Base-by-base conservation (phyloP, 2,329 filamentous ascomycete species). In the Aspergillus sp. region DNA sequence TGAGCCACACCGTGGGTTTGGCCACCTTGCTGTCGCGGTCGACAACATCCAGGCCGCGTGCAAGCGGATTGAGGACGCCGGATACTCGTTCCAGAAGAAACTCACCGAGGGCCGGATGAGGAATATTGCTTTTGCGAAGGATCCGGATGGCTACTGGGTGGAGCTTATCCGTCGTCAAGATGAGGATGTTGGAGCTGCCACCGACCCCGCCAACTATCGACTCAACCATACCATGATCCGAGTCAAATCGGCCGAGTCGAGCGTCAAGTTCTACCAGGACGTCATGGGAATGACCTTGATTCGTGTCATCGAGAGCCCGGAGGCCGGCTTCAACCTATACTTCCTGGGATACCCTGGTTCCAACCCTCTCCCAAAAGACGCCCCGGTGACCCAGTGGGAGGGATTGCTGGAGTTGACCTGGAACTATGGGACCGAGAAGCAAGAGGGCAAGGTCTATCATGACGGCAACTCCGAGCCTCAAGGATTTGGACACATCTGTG, bases 81-180 rank as follows among this genome's bases (percentile, higher is more conserved):
- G 88, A 0, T 94, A 94, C 65, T 74, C 74, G 42, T 98, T 96
- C 64, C 86, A 96, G 71, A 96, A 96, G 76, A 93, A 85, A 64
- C 68, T 96, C 36, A 77, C 77, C 0, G 89, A 96, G 45, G 91
- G 91, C 2, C 74, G 80, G 36, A 93, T 93, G 84, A 74, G 72
- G 51, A 64, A 83, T 52, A 93, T 96, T 51, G 91, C 89, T 1
- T 96, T 96, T 55, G 88, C 72, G 2, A 74, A 94, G 34, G 86
- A 93, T 48, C 86, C 86, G 0, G 85, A 94, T 58, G 80, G 77
- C 22, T 89, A 89, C 60, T 88, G 84, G 69, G 63, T 68, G 12
- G 61, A 64, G 42, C 57, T 67, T 28, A 64, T 67, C 37, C 78
- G 80, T 7, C 80, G 82, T 57, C 82, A 82, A 4, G 79, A 86